These are phyloP conservation scores for Phycomyces blakesleeanus DNA, from an alignment of 192 early-diverging fungal species.

Conservation along the genomic window DNA sequence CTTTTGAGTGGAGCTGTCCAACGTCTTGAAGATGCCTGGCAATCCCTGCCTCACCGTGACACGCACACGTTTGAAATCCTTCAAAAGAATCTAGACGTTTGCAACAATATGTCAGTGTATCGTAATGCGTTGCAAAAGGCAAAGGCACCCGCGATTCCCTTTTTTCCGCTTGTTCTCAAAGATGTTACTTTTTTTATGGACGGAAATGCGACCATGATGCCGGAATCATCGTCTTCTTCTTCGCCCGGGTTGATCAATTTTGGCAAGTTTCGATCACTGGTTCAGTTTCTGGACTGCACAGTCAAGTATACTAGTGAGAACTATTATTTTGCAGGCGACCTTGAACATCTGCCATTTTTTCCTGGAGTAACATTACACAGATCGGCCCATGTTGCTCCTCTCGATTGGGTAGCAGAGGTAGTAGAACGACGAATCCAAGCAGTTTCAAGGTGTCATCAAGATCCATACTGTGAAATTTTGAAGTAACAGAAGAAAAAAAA, in stretches of 20 bases:
- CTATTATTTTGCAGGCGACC: constrained; percentile 42
- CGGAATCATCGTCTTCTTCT: neutral
- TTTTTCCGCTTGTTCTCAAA: constrained; percentile 67
- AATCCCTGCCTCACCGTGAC: constrained; percentile 42
- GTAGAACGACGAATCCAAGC: constrained; percentile 16
- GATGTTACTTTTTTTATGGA: constrained; percentile 72
- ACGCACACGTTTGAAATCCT: constrained; percentile 41
- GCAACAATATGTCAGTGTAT: constrained; percentile 63
- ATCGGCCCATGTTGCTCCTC: neutral
- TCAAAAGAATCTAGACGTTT: constrained; percentile 59
- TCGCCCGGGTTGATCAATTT: constrained; percentile 49
- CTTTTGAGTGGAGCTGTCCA: constrained; percentile 54
- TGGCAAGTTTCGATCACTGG: constrained; percentile 46
- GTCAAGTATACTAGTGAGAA: constrained; percentile 33
- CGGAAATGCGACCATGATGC: constrained; percentile 52
- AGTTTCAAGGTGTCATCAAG: constrained; percentile 13
- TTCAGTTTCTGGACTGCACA: constrained; percentile 37
- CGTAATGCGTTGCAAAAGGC: constrained; percentile 46
- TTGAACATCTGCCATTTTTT: constrained; percentile 25
- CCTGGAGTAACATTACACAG: constrained; percentile 3
- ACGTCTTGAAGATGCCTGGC: constrained; percentile 41
- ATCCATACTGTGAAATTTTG: neutral
- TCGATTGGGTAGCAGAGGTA: constrained; percentile 8
- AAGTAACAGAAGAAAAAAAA: no score
- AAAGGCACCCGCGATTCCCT: constrained; percentile 53